Percentiles rank a stretch among this genome's conserved stretches.
Conservation (phyloP, 148 eudicot genomes). For the Vaccinium corymbosum region DNA sequence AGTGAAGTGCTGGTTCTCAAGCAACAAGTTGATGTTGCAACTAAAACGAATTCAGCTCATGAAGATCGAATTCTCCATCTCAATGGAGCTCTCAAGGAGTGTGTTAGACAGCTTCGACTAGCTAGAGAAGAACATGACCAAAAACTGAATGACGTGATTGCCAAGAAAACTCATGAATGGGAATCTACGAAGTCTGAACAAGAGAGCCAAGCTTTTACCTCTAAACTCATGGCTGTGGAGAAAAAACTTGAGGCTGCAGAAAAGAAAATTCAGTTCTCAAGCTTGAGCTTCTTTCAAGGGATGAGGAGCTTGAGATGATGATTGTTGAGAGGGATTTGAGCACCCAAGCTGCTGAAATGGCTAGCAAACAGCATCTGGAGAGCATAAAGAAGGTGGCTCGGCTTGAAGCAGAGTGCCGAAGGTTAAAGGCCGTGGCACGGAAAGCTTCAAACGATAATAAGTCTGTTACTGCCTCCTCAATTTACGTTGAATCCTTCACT, state of each 20-base stretch:
- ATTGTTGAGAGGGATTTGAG: conserved; percentile 79
- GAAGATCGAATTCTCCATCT: conserved; percentile 73
- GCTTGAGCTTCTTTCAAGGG: conserved; percentile 7
- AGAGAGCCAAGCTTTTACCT: conserved; percentile 1
- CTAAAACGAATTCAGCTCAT: conserved; percentile 49
- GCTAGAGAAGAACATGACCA: conserved; percentile 65
- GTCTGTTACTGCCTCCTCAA: conserved; percentile 37
- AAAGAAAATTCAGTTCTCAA: conserved; percentile 3
- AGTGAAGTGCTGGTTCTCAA: conserved; percentile 52
- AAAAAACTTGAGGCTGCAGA: background rate
- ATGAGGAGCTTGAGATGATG: conserved; percentile 40
- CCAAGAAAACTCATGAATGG: conserved; percentile 46
- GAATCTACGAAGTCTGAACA: conserved; percentile 47
- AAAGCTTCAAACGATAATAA: conserved; percentile 36
- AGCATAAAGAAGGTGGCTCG: conserved; percentile 69
- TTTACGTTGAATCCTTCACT: conserved; percentile 49
- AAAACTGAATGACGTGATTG: conserved; percentile 44
- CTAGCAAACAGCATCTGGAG: conserved; percentile 82
- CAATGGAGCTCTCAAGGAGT: conserved; percentile 90
- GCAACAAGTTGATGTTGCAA: conserved; percentile 57
- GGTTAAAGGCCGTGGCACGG: conserved; percentile 40
- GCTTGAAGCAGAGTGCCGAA: conserved; percentile 90
- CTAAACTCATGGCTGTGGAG: background rate
- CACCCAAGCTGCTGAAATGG: conserved; percentile 72
- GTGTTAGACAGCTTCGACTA: conserved; percentile 81